Conservation (phyloP, 1,284 basidiomycete genomes). For the Ganoderma sinense region DNA sequence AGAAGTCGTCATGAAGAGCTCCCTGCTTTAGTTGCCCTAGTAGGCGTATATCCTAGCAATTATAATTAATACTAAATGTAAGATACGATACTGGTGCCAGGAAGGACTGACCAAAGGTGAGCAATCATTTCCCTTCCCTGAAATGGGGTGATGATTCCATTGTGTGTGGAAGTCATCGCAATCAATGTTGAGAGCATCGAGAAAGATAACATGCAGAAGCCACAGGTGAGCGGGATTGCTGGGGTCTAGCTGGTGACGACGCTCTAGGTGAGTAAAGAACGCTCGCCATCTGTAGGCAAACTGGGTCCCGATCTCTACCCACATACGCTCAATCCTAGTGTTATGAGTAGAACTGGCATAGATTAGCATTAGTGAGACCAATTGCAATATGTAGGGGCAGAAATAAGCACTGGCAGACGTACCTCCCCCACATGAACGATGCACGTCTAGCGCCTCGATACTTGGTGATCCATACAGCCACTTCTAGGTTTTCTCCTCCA, state of each 20-base stretch:
- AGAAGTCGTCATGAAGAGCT: no score
- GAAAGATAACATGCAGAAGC: not conserved
- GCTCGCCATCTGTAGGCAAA: not conserved
- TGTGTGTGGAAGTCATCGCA: not conserved
- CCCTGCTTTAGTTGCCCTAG: no score
- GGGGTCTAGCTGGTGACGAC: no score
- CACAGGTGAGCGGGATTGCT: not conserved
- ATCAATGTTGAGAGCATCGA: not conserved
- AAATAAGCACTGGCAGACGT: no score
- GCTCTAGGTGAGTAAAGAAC: not conserved
- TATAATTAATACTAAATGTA: no score
- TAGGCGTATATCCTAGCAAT: no score
- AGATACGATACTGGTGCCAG: no score
- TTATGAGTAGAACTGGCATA: not conserved
- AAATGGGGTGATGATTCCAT: not conserved
- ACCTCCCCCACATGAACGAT: not conserved
- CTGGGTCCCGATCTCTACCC: not conserved
- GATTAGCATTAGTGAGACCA: no score
- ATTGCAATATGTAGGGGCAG: no score
- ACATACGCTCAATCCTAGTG: not conserved
- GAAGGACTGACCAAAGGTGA: not conserved
- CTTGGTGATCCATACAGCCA: not conserved
- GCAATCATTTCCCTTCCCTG: not conserved
- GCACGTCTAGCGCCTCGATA: not conserved
- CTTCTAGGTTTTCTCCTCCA: not conserved